Evolutionary conservation across 768 basidiomycete genomes (phyloP).

Genomic region (Hygrocybe coccinea): DNA sequence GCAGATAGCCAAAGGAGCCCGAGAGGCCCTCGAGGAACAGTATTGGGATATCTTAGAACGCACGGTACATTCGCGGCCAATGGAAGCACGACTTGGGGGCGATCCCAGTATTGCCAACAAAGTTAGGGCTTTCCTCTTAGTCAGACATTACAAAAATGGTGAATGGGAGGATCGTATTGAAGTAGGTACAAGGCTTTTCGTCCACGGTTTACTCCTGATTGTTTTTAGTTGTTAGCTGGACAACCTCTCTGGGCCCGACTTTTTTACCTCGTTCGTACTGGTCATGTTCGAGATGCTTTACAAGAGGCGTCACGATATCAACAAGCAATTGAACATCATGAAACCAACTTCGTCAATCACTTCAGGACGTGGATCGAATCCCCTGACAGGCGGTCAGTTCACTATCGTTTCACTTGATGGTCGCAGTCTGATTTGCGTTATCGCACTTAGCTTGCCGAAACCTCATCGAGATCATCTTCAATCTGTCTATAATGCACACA

Average conservation of each 20-base stretch:
- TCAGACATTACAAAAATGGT: slow-evolving; percentile 71
- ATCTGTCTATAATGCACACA: slow-evolving; percentile 76
- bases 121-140: slow-evolving; percentile 79
- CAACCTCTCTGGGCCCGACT: slow-evolving; percentile 90
- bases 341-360: slow-evolving; percentile 76
- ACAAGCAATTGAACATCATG: slow-evolving; percentile 66
- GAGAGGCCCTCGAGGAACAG: slow-evolving; percentile 83
- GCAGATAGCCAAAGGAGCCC: slow-evolving; percentile 73
- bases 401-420: neutral
- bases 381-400: slow-evolving; percentile 63
- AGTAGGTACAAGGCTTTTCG: slow-evolving; percentile 39
- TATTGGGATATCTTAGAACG: slow-evolving; percentile 81
- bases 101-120: slow-evolving; percentile 88
- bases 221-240: slow-evolving; percentile 66
- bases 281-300: slow-evolving; percentile 76
- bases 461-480: slow-evolving; percentile 76
- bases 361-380: slow-evolving; percentile 83
- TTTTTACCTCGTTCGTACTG: slow-evolving; percentile 88
- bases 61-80: slow-evolving; percentile 73
- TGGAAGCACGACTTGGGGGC: slow-evolving; percentile 84
- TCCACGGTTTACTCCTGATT: neutral
- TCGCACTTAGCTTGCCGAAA: slow-evolving; percentile 56
- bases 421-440: neutral
- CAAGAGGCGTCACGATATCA: slow-evolving; percentile 68
- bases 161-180: slow-evolving; percentile 90